Evolutionary conservation across 345 rosid species (phyloP), one percentile per base, ranked within the genome.

Genomic region (Brassica rapa): DNA sequence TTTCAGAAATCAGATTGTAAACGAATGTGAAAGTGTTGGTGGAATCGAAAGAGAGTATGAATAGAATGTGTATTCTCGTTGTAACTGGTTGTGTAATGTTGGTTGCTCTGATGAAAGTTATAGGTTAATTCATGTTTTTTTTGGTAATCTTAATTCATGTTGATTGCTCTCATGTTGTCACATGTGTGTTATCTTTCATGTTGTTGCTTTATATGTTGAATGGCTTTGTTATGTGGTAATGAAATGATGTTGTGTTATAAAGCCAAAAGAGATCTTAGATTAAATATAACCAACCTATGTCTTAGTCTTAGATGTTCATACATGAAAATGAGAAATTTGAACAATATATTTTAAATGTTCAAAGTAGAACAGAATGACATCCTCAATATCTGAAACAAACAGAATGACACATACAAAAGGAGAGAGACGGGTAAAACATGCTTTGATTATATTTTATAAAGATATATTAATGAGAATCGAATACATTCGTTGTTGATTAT

Each of bases 401-500:
- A 33, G 46, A 64, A 55, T 55, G 63, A 77, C 14, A 49, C 8
- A 63, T 24, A 4, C 6, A 6, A 51, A 51, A n/a, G 16, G 3
- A 51, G 56, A 51, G 21, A 51, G n/a, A 51, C 55, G 21, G 8
- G 16, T 51, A 51, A 14, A 51, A 46, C 55, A 46, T 12, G 55
- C 56, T 29, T 57, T 56, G 16, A 24, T n/a, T 53, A 5, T n/a
- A 9, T 41, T 19, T n/a, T 11, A 32, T 15, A 33, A 51, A 51
- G 2, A 9, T 62, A 62, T 62, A 30, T 33, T 70, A 37, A 14
- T 29, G 27, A 55, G 61, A 71, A 64, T 39, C 12, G 73, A 72
- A 78, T 72, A 14, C 46, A 65, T 59, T 66, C 55, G 25, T 46
- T 30, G 5, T 29, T 64, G 27, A 23, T 78, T 35, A 55, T 39